Percentiles rank a stretch among this genome's conserved stretches.
These are phyloP conservation scores for Trametes cingulata DNA, from an alignment of 768 basidiomycete genomes.

Conservation along the genomic window DNA sequence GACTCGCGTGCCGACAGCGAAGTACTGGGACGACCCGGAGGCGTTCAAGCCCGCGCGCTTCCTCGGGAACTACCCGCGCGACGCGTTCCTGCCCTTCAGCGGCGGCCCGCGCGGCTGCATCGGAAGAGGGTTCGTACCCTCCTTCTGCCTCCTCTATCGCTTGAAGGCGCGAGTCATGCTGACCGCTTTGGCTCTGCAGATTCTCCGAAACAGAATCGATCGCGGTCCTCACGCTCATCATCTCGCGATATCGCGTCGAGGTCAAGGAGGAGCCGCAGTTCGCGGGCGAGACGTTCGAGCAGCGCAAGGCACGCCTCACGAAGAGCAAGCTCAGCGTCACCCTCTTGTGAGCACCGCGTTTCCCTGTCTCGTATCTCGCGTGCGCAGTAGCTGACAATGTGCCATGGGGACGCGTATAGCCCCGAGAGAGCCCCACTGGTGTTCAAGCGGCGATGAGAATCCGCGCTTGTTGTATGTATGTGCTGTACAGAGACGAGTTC, in stretches of 20 bases:
- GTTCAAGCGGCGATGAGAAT: conserved; percentile 1
- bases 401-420: no score
- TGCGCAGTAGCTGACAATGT: conserved; percentile 28
- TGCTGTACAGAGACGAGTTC: no score
- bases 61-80: conserved; percentile 53
- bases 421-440: conserved; percentile 6
- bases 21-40: conserved; percentile 41
- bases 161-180: no score
- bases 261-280: conserved; percentile 33
- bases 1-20: conserved; percentile 26
- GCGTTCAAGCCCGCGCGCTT: conserved; percentile 46
- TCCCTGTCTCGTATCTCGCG: neutral
- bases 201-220: conserved; percentile 53
- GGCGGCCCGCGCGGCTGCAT: conserved; percentile 48
- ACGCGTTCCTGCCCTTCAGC: conserved; percentile 57
- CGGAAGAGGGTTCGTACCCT: conserved; percentile 43
- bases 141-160: neutral
- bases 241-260: conserved; percentile 49
- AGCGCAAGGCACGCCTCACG: conserved; percentile 37
- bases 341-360: conserved; percentile 23
- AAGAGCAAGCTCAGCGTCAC: conserved; percentile 23
- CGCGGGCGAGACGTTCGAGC: conserved; percentile 47
- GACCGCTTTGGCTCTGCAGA: neutral
- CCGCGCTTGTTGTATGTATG: no score
- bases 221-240: conserved; percentile 48